Evolutionary conservation across 768 basidiomycete genomes (phyloP).

Genomic region (Podaxis carcinomalis): DNA sequence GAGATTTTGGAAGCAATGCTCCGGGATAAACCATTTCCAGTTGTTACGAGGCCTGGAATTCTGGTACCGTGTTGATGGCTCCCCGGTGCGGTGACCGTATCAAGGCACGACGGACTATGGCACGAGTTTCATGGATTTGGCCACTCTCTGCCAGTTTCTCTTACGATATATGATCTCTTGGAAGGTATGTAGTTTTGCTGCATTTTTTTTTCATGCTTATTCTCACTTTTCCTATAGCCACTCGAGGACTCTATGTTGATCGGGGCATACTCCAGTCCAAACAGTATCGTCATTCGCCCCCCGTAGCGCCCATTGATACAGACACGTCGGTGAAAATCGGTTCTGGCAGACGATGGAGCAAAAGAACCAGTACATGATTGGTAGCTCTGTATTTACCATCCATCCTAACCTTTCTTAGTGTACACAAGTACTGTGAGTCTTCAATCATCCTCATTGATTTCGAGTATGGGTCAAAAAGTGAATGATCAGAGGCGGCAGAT

Average conservation of each 20-base stretch:
- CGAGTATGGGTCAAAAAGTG: neutral
- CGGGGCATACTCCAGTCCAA: constrained; percentile 1
- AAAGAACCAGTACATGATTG: neutral
- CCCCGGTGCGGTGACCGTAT: neutral
- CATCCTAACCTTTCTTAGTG: neutral
- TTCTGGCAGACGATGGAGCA: too few species aligned
- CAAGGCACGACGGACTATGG: neutral
- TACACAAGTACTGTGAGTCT: neutral
- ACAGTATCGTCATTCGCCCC: neutral
- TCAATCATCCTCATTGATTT: constrained; percentile 9
- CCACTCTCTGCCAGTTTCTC: too few species aligned
- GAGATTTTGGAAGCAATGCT: neutral
- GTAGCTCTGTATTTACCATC: neutral
- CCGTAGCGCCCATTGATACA: neutral
- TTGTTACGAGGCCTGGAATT: neutral
- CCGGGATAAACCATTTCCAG: neutral
- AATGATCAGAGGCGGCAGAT: neutral
- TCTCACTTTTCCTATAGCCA: neutral
- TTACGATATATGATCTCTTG: too few species aligned
- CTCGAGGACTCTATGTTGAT: constrained; percentile 7
- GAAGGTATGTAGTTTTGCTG: too few species aligned
- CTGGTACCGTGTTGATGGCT: neutral
- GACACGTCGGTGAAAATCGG: neutral
- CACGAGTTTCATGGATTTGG: too few species aligned
- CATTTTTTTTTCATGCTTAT: neutral